These are phyloP conservation scores for Tremellales sp. DNA, from an alignment of 1,284 basidiomycete genomes.

Conservation along the genomic window DNA sequence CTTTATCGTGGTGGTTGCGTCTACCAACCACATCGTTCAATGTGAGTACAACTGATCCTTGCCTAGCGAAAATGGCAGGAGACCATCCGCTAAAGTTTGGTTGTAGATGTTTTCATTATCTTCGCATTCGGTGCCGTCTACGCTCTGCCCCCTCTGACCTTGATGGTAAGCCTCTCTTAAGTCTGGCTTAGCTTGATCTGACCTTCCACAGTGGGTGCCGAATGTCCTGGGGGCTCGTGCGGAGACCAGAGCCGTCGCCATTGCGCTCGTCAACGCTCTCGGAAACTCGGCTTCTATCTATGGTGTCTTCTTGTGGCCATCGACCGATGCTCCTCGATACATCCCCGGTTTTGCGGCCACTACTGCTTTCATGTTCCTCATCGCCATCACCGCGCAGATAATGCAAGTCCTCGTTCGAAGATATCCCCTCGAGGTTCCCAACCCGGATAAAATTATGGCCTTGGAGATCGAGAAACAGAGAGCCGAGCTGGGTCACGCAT, in stretches of 20 bases:
- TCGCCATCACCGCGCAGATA: slow-evolving; percentile 44
- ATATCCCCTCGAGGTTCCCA: slow-evolving; percentile 32
- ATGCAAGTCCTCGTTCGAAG: slow-evolving; percentile 44
- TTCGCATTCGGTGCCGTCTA: slow-evolving; percentile 52
- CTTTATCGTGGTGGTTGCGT: slow-evolving; percentile 49
- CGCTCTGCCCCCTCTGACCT: slow-evolving; percentile 47
- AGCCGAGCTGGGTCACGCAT: too few species aligned
- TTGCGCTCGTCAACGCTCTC: slow-evolving; percentile 47
- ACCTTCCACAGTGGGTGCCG: slow-evolving; percentile 48
- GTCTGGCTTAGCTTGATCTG: too few species aligned
- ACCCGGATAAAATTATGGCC: slow-evolving; percentile 27
- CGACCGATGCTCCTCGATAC: slow-evolving; percentile 47
- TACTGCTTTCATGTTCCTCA: slow-evolving; percentile 42
- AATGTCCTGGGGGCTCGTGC: slow-evolving; percentile 45
- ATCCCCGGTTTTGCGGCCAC: slow-evolving; percentile 50
- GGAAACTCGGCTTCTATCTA: slow-evolving; percentile 49
- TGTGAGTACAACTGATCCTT: slow-evolving; percentile 13
- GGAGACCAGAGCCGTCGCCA: slow-evolving; percentile 49
- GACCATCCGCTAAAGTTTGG: not conserved
- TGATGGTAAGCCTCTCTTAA: too few species aligned
- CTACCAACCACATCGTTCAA: slow-evolving; percentile 45
- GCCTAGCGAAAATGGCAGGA: not conserved
- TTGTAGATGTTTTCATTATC: slow-evolving; percentile 49
- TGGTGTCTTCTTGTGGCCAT: slow-evolving; percentile 53
- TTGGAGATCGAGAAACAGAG: slow-evolving; percentile 31